Percentiles rank a stretch among this genome's conserved stretches.
These are phyloP conservation scores for Pseudogymnoascus sp. DNA, from an alignment of 2,329 filamentous ascomycete genomes.

Conservation along the genomic window DNA sequence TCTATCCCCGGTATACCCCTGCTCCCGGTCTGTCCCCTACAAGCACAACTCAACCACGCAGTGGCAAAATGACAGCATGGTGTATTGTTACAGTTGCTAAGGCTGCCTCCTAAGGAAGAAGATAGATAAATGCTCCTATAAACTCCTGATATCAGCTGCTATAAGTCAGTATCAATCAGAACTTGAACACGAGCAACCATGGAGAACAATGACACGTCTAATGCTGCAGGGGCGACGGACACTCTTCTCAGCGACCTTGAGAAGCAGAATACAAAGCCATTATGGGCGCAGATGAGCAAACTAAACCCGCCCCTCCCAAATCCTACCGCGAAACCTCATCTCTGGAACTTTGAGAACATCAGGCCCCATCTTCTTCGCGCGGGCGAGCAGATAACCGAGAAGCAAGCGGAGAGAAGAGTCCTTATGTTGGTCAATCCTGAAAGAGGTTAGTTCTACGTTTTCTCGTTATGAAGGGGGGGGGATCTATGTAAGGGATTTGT, in stretches of 20 bases:
- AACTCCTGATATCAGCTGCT: background rate
- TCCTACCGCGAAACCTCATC: constrained; percentile 32
- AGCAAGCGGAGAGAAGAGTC: constrained; percentile 35
- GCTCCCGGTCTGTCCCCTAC: background rate
- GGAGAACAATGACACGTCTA: background rate
- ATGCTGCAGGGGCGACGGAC: background rate
- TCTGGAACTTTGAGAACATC: constrained; percentile 32
- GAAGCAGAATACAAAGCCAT: constrained; percentile 24
- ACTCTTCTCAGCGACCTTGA: constrained; percentile 6
- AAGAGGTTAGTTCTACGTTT: constrained; percentile 27
- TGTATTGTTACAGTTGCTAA: background rate
- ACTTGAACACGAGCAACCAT: background rate
- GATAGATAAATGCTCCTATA: background rate
- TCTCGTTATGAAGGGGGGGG: constrained; percentile 28
- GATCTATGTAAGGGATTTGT: constrained; percentile 27
- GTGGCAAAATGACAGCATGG: background rate
- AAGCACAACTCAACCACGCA: background rate
- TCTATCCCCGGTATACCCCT: background rate
- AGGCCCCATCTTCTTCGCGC: constrained; percentile 29
- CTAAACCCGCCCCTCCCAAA: constrained; percentile 40
- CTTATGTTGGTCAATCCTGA: constrained; percentile 35
- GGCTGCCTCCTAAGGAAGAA: background rate
- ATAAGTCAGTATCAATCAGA: background rate
- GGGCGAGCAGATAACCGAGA: constrained; percentile 30
- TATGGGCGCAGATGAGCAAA: constrained; percentile 41